A percentile compares a stretch with the other conserved stretches of the same genome.
Evolutionary conservation across 228 moss, liverwort and hornwort species (phyloP).

Genomic region (Sphagnum fallax): DNA sequence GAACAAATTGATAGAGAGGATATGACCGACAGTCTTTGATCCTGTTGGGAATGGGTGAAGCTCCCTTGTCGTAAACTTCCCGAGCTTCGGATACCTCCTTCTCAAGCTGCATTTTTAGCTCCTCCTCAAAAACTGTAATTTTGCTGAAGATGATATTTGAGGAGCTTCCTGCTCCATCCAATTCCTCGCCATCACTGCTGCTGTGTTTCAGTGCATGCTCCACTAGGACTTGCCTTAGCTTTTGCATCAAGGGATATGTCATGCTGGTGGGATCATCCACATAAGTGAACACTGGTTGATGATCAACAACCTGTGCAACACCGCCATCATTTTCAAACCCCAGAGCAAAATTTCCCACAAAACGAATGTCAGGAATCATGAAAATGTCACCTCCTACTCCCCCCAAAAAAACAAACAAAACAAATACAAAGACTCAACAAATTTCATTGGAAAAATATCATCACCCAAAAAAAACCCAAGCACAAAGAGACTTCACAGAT

Average conservation of each 20-base stretch:
- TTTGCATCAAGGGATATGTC: slow-evolving; percentile 35
- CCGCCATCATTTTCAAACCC: background rate
- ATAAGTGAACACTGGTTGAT: slow-evolving; percentile 37
- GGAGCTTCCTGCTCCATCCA: slow-evolving; percentile 9
- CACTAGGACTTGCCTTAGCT: slow-evolving; percentile 25
- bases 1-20: slow-evolving; percentile 39
- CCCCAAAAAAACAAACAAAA: too few species aligned
- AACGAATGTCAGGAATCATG: too few species aligned
- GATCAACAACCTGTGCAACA: slow-evolving; percentile 20
- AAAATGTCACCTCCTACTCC: too few species aligned
- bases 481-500: too few species aligned
- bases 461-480: too few species aligned
- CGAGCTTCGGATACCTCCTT: slow-evolving; percentile 13
- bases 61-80: slow-evolving; percentile 20
- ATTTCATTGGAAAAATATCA: too few species aligned
- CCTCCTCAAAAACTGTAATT: slow-evolving; percentile 29
- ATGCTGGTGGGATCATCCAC: slow-evolving; percentile 32
- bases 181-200: slow-evolving; percentile 2
- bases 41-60: slow-evolving; percentile 17
- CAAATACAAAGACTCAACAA: too few species aligned
- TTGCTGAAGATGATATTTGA: slow-evolving; percentile 10
- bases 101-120: slow-evolving; percentile 16
- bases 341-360: too few species aligned
- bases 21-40: slow-evolving; percentile 29
- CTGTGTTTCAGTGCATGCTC: slow-evolving; percentile 17